Evolutionary conservation across 1,139 yeast genomes (phyloP), one percentile per base, ranked within the genome.

Genomic region (Taphrina flavorubra): DNA sequence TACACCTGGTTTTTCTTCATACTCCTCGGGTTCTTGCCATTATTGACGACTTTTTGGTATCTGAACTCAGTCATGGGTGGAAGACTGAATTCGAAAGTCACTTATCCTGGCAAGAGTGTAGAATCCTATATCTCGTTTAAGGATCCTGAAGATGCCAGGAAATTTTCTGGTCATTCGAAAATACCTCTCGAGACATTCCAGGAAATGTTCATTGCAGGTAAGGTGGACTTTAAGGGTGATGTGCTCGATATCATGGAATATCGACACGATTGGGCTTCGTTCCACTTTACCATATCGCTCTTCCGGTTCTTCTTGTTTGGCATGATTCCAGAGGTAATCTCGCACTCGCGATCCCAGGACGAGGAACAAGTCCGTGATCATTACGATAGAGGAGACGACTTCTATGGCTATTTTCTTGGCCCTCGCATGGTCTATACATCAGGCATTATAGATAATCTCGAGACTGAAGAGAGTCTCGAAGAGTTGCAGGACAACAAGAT

Each of bases 281-380:
- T 90, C 82, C 80, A 87, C 64, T 91, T 91, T 82, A 91, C 97
- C 61, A 77, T 86, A 72, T 82, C 92, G 40, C 83, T 91, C 73
- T 92, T 87, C 85, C 87, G 85, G 79, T 92, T 84, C 81, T 92
- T 91, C 82, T 81, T 91, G 74, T 84, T 90, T 70, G 96, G 96
- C 65, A 86, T 91, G 90, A 89, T 91, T 74, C 97, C 97, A 65
- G 97, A 91, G 81, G 96, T 91, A 70, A 88, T 91, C 75, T 78
- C 91, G 86, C 97, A 91, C 82, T 87, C 96, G 71, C 87, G 91
- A 78, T 89, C 96, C 44, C 97, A 91, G 81, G 97, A 92, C 78
- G 97, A 92, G 81, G 97, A 91, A 80, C 97, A 91, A 81, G 97
- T 91, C 70, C 87, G 97, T 79, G 97, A 89, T 76, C 97, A 92